Evolutionary conservation across 805 yeast genomes (phyloP), one percentile per base, ranked within the genome.

Genomic region (Wickerhamiella lipophila): DNA sequence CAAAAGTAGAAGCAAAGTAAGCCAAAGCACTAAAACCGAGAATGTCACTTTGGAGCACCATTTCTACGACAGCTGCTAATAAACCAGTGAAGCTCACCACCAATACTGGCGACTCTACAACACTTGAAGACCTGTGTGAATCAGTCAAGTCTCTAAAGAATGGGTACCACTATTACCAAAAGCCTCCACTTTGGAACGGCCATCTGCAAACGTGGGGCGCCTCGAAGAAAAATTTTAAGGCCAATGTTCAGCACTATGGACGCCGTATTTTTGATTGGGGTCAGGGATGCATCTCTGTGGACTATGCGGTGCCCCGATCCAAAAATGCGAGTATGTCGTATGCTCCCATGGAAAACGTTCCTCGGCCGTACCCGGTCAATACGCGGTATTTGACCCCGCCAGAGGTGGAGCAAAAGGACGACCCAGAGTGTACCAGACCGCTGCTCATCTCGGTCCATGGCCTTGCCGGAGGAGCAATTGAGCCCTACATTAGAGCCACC

Each of bases 391-490:
- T 77, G 53, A 51, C 53, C 54, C 75, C 61, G 42, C 63, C 49
- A 2, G 89, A 81, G 60, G 54, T 74, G 40, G 61, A 53, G 0
- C 50, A 51, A 6, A 56, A 56, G 45, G 68, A 50, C 13, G 66
- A 65, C 16, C 52, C 56, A 2, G 22, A 35, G 8, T 68, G 64
- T 44, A 55, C 68, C 2, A 70, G 63, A 43, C 94, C 94, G 1
- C 68, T 85, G 58, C 67, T 81, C 15, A 72, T 84, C 26, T 65
- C 76, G 2, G 63, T 82, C 38, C 94, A 85, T 60, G 95, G 95
- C 0, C 72, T 84, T 34, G 79, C 83, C 1, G 95, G 95, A 5
- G 92, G 94, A 0, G 79, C 88, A n/a, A 83, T 80, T 53, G 94
- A 84, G 60, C 71, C 82, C 6, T 78, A 84, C 58, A 77, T 84